Conservation (phyloP, 108 stramenopile genomes). For the Pseudonitzschia multiseries region DNA sequence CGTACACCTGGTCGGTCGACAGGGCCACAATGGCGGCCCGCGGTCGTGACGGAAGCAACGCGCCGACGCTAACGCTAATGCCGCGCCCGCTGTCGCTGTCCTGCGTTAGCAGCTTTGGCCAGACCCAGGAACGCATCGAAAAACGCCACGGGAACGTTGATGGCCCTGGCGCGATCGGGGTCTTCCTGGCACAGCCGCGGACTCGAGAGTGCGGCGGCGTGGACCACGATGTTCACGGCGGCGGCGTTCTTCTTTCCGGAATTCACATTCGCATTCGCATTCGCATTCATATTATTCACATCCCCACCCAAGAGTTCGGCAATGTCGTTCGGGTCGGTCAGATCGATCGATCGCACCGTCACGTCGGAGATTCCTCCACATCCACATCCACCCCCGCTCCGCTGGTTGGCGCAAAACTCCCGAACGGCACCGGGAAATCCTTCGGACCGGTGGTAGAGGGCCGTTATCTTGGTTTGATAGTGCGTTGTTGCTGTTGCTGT, state of each 20-base stretch:
- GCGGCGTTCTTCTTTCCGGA: slow-evolving; percentile 2
- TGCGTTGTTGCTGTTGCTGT: background rate
- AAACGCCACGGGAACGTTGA: slow-evolving; percentile 61
- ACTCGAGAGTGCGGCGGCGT: slow-evolving; percentile 70
- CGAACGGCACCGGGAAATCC: slow-evolving; percentile 22
- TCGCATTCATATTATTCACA: too few relatives aligned
- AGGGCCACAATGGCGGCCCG: slow-evolving; percentile 45
- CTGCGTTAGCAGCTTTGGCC: too few relatives aligned
- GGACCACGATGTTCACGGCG: slow-evolving; percentile 62
- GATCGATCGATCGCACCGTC: slow-evolving; percentile 28
- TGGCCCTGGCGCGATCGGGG: slow-evolving; percentile 38
- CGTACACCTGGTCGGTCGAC: slow-evolving; percentile 85
- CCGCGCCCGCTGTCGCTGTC: too few relatives aligned
- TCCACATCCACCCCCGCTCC: background rate
- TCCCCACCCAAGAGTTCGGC: too few relatives aligned
- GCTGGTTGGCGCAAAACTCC: background rate
- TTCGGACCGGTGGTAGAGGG: slow-evolving; percentile 24
- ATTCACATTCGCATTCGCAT: too few relatives aligned
- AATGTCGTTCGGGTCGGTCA: slow-evolving; percentile 22
- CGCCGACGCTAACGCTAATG: too few relatives aligned
- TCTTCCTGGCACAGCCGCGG: slow-evolving; percentile 55
- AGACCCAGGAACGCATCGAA: slow-evolving; percentile 26
- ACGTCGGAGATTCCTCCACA: slow-evolving; percentile 11
- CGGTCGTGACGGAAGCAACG: too few relatives aligned
- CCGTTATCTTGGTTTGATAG: slow-evolving; percentile 20